A percentile compares a stretch with the other conserved stretches of the same genome.
phyloP scores from a whole-genome alignment of 208 protist genomes.

The Leishmania mexicana region DNA sequence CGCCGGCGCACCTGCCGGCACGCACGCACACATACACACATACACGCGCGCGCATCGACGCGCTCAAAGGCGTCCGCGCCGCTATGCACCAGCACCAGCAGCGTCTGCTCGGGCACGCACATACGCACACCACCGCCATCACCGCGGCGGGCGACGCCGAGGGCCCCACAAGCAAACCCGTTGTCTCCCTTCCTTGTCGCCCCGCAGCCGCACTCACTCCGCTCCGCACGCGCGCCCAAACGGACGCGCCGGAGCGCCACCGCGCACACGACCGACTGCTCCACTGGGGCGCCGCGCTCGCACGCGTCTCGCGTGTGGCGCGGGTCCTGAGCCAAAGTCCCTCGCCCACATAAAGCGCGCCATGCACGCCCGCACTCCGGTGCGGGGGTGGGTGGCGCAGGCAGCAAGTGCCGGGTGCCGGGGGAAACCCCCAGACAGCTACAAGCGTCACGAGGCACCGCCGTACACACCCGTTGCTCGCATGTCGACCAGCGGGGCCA shows the following conservation, averaged over 20 bases:
- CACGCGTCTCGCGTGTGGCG: constrained; percentile 20
- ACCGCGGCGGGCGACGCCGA: constrained; percentile 21
- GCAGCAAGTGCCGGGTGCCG: constrained; percentile 65
- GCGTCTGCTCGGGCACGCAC: constrained; percentile 11
- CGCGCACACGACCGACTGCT: constrained; percentile 31
- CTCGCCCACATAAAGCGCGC: constrained; percentile 37
- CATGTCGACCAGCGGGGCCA: constrained; percentile 29
- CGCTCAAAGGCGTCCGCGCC: constrained; percentile 6
- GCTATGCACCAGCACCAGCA: constrained; percentile 8
- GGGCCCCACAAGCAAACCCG: constrained; percentile 53
- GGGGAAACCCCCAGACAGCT: constrained; percentile 28
- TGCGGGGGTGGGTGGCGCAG: constrained; percentile 9
- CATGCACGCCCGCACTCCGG: constrained; percentile 1
- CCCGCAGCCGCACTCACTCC: constrained; percentile 24
- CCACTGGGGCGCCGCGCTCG: constrained; percentile 26
- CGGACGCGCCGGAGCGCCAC: constrained; percentile 8
- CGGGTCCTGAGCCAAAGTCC: constrained; percentile 80
- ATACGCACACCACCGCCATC: constrained; percentile 18
- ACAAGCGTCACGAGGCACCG: constrained; percentile 30
- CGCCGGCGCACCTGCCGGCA: constrained; percentile 4
- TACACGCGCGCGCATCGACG: constrained; percentile 4
- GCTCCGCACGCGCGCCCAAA: neutral
- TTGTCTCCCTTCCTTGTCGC: constrained; percentile 28
- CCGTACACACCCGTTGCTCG: constrained; percentile 37
- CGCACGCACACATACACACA: constrained; percentile 3